Evolutionary conservation across 257 asterid species (phyloP).

Genomic region (Capsicum rhomboideum): DNA sequence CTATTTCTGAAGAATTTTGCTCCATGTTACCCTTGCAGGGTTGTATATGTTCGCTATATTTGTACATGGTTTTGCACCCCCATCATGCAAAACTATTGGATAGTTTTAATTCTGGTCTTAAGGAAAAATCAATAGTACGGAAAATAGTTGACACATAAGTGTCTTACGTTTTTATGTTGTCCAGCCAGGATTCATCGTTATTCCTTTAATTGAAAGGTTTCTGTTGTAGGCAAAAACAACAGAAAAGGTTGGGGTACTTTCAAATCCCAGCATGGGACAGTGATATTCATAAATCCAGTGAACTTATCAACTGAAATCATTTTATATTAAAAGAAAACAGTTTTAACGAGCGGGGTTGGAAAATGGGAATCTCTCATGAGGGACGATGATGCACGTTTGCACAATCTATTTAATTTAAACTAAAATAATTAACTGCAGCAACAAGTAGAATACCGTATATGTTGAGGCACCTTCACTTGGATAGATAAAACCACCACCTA

Average conservation of each 20-base stretch:
- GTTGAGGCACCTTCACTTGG: conserved; percentile 86
- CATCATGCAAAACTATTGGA: not conserved
- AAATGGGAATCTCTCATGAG: not conserved
- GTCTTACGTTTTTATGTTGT: not conserved
- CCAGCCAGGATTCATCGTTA: too few species aligned
- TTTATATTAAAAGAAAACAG: not conserved
- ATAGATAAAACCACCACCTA: conserved; percentile 68
- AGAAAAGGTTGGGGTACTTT: too few species aligned
- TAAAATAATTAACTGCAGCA: not conserved
- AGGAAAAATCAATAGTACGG: not conserved
- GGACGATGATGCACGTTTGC: not conserved
- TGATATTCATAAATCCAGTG: not conserved
- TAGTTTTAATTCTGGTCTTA: not conserved
- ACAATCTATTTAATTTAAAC: not conserved
- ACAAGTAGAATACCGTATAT: conserved; percentile 49
- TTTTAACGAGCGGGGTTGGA: not conserved
- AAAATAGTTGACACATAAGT: not conserved
- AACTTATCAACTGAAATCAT: not conserved
- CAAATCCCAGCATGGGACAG: not conserved
- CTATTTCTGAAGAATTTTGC: not conserved
- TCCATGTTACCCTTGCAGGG: not conserved
- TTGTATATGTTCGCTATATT: not conserved
- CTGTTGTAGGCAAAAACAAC: not conserved
- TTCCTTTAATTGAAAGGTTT: too few species aligned
- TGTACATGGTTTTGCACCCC: not conserved